These are phyloP conservation scores for Pseudonitzschia pungens DNA, from an alignment of 108 stramenopile genomes.

Conservation along the genomic window DNA sequence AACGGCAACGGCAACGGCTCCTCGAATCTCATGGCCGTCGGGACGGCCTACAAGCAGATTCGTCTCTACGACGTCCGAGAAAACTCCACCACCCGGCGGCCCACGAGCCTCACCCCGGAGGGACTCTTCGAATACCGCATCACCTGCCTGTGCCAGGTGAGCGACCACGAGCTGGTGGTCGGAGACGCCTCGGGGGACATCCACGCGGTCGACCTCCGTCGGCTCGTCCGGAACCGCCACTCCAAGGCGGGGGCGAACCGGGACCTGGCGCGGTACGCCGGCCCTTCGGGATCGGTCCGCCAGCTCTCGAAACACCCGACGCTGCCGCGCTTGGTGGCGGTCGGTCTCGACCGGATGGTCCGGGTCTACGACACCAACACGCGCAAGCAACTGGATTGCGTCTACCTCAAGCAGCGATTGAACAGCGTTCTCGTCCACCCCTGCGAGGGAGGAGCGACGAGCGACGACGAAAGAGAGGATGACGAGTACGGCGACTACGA, in stretches of 20 bases:
- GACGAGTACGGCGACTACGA: slow-evolving; percentile 4
- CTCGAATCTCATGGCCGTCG: slow-evolving; percentile 59
- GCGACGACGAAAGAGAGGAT: neutral
- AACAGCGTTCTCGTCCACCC: slow-evolving; percentile 72
- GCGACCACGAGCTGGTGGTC: slow-evolving; percentile 48
- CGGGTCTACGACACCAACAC: slow-evolving; percentile 69
- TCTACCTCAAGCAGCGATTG: slow-evolving; percentile 85
- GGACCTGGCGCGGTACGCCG: slow-evolving; percentile 59
- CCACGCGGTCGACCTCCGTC: slow-evolving; percentile 60
- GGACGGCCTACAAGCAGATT: slow-evolving; percentile 81
- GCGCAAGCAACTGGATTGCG: slow-evolving; percentile 62
- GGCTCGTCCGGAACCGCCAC: slow-evolving; percentile 23
- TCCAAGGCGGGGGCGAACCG: slow-evolving; percentile 25
- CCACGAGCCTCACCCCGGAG: slow-evolving; percentile 52
- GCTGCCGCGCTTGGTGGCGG: slow-evolving; percentile 63
- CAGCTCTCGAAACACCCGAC: slow-evolving; percentile 61
- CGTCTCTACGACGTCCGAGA: slow-evolving; percentile 80
- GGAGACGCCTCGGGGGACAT: slow-evolving; percentile 71
- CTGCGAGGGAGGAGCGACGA: slow-evolving; percentile 20
- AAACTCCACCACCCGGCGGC: slow-evolving; percentile 57
- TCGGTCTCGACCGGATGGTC: slow-evolving; percentile 83
- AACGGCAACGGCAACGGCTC: neutral
- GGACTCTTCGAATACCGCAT: slow-evolving; percentile 62
- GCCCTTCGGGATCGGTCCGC: slow-evolving; percentile 77
- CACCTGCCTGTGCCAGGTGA: slow-evolving; percentile 62